These are phyloP conservation scores for Aphanomyces stellatus DNA, from an alignment of 352 stramenopile genomes.

Conservation along the genomic window DNA sequence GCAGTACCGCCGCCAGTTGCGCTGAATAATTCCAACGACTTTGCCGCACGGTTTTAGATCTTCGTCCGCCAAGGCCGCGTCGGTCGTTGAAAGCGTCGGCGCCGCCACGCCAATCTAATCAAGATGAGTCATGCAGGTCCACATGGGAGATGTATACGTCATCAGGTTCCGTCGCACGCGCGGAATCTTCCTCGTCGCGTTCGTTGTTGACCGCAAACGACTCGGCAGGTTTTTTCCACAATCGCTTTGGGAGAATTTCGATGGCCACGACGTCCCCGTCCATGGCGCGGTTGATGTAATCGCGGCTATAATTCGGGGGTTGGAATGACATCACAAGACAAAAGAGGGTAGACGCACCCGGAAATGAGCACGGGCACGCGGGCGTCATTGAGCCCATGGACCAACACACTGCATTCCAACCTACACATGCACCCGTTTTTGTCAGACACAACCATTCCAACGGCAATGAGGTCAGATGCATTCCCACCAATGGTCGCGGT, in stretches of 20 bases:
- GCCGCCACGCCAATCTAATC: conserved; percentile 39
- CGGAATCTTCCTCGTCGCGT: conserved; percentile 30
- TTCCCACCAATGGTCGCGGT: conserved; percentile 67
- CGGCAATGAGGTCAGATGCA: neutral
- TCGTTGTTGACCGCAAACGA: conserved; percentile 45
- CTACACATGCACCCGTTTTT: no score
- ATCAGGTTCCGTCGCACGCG: neutral
- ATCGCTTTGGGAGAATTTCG: conserved; percentile 80
- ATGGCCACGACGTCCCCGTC: conserved; percentile 98
- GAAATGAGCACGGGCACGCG: conserved; percentile 66
- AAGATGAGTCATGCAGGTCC: neutral
- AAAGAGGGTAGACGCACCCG: conserved; percentile 19
- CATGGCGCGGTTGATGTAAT: conserved; percentile 95
- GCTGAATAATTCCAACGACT: conserved; percentile 88
- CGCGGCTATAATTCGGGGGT: conserved; percentile 24
- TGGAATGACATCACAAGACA: neutral
- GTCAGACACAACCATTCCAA: neutral
- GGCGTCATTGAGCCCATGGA: conserved; percentile 45
- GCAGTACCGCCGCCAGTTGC: conserved; percentile 92
- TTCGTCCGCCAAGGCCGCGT: conserved; percentile 47
- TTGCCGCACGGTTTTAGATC: conserved; percentile 64
- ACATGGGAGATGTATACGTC: neutral
- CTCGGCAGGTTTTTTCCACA: conserved; percentile 72
- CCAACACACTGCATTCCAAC: conserved; percentile 70
- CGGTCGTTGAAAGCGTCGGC: conserved; percentile 48